Conservation (phyloP, 768 basidiomycete genomes). For the Amanita pallidorosea region DNA sequence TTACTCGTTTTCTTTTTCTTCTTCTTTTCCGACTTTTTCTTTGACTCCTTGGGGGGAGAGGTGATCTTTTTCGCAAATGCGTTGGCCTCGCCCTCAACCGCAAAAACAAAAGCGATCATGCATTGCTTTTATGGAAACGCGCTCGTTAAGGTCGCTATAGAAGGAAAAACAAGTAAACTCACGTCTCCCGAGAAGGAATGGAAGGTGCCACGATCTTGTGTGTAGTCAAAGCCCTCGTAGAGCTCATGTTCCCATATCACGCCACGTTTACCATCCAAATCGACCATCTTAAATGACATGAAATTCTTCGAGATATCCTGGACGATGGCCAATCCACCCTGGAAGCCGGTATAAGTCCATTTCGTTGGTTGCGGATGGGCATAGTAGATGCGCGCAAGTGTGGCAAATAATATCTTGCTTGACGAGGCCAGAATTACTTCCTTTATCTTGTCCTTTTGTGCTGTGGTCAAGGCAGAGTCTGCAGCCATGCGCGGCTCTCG, state of each 20-base stretch:
- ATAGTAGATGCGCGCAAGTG: constrained; percentile 83
- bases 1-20: constrained; percentile 51
- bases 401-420: constrained; percentile 76
- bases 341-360: constrained; percentile 83
- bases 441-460: constrained; percentile 75
- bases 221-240: constrained; percentile 72
- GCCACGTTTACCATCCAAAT: constrained; percentile 74
- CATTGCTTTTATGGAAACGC: constrained; percentile 49
- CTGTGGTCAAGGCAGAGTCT: constrained; percentile 54
- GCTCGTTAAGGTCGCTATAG: neutral
- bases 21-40: constrained; percentile 38
- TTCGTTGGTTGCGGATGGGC: constrained; percentile 64
- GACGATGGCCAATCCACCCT: constrained; percentile 75
- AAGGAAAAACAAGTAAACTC: constrained; percentile 22
- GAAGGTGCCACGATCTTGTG: constrained; percentile 81
- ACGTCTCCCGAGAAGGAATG: constrained; percentile 92
- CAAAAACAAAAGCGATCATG: constrained; percentile 87
- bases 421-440: constrained; percentile 39
- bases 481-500: constrained; percentile 45
- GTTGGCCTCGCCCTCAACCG: constrained; percentile 78
- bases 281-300: constrained; percentile 69
- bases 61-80: constrained; percentile 76
- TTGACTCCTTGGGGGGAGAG: constrained; percentile 27
- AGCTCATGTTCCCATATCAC: constrained; percentile 92
- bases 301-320: constrained; percentile 46